Conservation (phyloP, 2,329 filamentous ascomycete species). For the Aspergillus arachidicola region DNA sequence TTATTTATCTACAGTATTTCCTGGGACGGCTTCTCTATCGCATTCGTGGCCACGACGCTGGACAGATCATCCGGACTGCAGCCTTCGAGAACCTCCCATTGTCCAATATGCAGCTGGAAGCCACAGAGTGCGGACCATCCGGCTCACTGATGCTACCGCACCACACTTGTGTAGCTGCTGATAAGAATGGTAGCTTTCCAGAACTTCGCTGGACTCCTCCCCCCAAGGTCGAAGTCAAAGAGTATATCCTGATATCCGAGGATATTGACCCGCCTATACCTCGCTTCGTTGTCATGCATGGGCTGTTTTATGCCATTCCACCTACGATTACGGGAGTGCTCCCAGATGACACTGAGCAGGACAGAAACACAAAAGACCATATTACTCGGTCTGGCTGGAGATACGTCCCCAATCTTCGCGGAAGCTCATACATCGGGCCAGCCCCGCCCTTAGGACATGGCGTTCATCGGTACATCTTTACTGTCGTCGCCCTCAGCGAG, state of each 20-base stretch:
- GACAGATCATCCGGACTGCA: background rate
- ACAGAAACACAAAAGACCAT: constrained; percentile 12
- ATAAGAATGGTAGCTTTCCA: background rate
- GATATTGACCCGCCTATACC: constrained; percentile 35
- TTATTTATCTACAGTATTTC: background rate
- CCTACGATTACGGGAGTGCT: constrained; percentile 16
- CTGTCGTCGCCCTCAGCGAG: constrained; percentile 33
- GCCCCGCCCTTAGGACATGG: constrained; percentile 35
- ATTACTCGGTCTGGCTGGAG: constrained; percentile 31
- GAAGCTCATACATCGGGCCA: constrained; percentile 29
- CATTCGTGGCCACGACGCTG: background rate
- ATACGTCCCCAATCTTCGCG: constrained; percentile 30
- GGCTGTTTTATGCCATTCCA: constrained; percentile 35
- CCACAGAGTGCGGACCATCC: background rate
- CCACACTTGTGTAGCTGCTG: background rate
- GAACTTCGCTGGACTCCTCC: background rate
- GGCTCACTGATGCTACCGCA: background rate
- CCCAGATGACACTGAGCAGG: constrained; percentile 21
- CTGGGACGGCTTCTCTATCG: background rate
- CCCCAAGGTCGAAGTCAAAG: background rate
- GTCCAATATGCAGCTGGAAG: background rate
- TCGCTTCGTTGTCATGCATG: constrained; percentile 24
- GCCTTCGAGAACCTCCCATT: background rate
- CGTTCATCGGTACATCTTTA: constrained; percentile 36
- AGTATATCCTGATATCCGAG: constrained; percentile 33